phyloP scores from a whole-genome alignment of 306 rosid genomes.

The peach (Prunus persica) region DNA sequence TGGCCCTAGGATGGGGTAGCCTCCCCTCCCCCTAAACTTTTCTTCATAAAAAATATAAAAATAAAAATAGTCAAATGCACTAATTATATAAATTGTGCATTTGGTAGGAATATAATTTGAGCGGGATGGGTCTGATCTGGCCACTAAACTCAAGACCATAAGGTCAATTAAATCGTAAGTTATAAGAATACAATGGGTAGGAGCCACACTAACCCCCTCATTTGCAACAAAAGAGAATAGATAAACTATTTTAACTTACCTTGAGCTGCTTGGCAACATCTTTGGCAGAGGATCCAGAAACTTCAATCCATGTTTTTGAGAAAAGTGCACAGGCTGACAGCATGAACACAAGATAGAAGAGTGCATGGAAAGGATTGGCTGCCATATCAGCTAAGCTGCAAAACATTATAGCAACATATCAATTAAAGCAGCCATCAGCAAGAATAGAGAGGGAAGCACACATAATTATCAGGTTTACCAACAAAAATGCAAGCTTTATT shows the following conservation, averaged over 20 bases:
- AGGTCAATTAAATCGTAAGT: not conserved
- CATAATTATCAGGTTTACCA: slow-evolving; percentile 1
- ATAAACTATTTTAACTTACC: slow-evolving; percentile 29
- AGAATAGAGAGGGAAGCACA: not conserved
- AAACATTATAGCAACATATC: slow-evolving; percentile 16
- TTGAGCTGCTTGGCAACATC: slow-evolving; percentile 95
- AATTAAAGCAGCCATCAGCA: not conserved
- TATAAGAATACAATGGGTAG: not conserved
- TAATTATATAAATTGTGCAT: not conserved
- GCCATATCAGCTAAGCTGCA: slow-evolving; percentile 97
- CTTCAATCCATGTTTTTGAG: slow-evolving; percentile 98
- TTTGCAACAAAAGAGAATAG: not conserved
- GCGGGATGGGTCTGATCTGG: not conserved
- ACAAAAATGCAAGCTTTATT: not conserved
- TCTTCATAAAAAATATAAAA: too few relatives aligned
- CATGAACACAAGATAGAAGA: slow-evolving; percentile 91
- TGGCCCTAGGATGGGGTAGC: too few relatives aligned
- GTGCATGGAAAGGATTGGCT: slow-evolving; percentile 90
- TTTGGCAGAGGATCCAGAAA: slow-evolving; percentile 91
- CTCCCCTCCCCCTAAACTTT: too few relatives aligned
- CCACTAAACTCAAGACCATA: not conserved
- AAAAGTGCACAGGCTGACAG: slow-evolving; percentile 85
- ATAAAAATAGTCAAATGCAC: too few relatives aligned
- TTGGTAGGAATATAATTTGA: not conserved
- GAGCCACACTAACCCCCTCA: not conserved